Base-by-base conservation (phyloP, 2,329 filamentous ascomycete species). In the Tympanopsis confertula region DNA sequence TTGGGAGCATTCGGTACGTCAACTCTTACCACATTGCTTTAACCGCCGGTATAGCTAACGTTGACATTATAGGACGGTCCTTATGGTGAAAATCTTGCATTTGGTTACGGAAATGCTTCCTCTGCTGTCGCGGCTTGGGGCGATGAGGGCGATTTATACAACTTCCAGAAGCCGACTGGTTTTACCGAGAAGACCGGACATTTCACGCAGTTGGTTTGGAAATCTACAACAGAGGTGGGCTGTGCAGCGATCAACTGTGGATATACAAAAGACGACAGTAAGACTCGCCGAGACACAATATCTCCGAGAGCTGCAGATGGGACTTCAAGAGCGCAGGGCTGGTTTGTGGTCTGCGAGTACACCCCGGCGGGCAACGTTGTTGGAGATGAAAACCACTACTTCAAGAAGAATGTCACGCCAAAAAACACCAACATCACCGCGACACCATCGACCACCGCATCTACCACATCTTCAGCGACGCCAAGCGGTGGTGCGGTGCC, bases 171-270 rank as follows among this genome's bases (percentile, higher is more conserved):
- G 1, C 69, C 68, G 0, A 26, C 22, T 10, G 68, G 67, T 1
- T 86, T 82, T 48, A 59, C 50, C 5, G 62, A 76, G 45, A 53
- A 58, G 22, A 82, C 80, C 14, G 81, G 80, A 0, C 79, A 85
- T 52, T 86, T 86, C 47, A 82, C 80, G 2, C 80, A 85, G 61
- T 55, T 86, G 5, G 79, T 86, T 4, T 86, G 82, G 81, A 74
- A 69, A 53, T 55, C 61, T 18, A 82, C 76, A 1, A 74, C 60
- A 5, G 60, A 63, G 22, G 68, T 81, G 1, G 77, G 78, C 0
- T 86, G 70, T 45, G 70, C 54, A 19, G 54, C 55, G 29, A 50
- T 41, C 26, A 37, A 37, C 20, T 26, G 14, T 10, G 39, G 29
- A 19, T 19, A 19, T 28, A 20, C 17, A 20, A 17, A 14, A 19